These are phyloP conservation scores for Maudiozyma barnettii DNA, from an alignment of 805 yeast species.

Conservation along the genomic window DNA sequence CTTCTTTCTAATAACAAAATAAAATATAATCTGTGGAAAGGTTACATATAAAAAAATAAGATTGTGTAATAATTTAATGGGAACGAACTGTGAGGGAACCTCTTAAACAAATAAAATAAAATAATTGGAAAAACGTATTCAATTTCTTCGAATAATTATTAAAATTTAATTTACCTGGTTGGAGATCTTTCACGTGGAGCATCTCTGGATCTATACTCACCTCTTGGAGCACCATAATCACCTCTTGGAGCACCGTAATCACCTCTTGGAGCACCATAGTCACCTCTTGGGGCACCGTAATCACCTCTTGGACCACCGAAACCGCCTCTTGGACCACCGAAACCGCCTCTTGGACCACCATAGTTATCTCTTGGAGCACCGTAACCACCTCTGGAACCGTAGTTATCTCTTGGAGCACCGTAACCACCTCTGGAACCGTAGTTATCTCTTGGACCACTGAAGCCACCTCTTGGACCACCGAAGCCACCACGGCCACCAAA, in stretches of 20 bases:
- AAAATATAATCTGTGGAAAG: too few species aligned
- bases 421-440: slow-evolving; percentile 36
- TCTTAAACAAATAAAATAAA: neutral
- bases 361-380: slow-evolving; percentile 31
- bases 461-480: slow-evolving; percentile 39
- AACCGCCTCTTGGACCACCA: slow-evolving; percentile 37
- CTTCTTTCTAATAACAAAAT: too few species aligned
- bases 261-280: slow-evolving; percentile 16
- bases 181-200: slow-evolving; percentile 63
- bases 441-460: slow-evolving; percentile 23
- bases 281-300: slow-evolving; percentile 6
- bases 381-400: slow-evolving; percentile 33
- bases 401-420: slow-evolving; percentile 36
- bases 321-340: slow-evolving; percentile 33
- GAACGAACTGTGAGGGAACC: too few species aligned
- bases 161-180: slow-evolving; percentile 42
- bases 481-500: slow-evolving; percentile 35
- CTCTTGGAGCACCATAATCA: slow-evolving; percentile 28
- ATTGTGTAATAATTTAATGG: neutral
- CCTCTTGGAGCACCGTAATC: slow-evolving; percentile 28
- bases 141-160: neutral
- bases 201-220: slow-evolving; percentile 31
- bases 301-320: slow-evolving; percentile 34
- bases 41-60: neutral
- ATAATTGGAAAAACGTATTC: neutral